These are phyloP conservation scores for Phallus indusiatus DNA, from an alignment of 768 basidiomycete species.

Conservation along the genomic window DNA sequence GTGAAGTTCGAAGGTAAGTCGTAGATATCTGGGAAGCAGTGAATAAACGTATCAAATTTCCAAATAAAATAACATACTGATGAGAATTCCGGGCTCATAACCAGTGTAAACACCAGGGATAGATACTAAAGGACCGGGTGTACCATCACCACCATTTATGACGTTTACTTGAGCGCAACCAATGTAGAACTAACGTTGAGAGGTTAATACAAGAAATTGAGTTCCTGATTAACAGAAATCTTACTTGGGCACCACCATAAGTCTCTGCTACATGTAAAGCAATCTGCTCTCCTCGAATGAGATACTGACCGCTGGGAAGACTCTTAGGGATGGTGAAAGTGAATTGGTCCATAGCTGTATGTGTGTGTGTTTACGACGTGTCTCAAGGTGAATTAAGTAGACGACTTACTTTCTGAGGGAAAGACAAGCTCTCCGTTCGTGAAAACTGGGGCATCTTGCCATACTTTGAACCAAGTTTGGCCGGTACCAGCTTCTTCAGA, in stretches of 20 bases:
- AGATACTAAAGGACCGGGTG: conserved; percentile 11
- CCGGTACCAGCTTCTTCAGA: conserved; percentile 12
- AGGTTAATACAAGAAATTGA: background rate
- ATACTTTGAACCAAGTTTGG: conserved; percentile 16
- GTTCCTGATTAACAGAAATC: background rate
- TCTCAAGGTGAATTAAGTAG: too few species aligned
- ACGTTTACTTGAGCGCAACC: conserved; percentile 14
- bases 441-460: conserved; percentile 10
- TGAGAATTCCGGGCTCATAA: conserved; percentile 15
- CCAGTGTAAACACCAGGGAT: conserved; percentile 15
- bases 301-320: conserved; percentile 12
- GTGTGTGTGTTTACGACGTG: background rate
- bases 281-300: conserved; percentile 15
- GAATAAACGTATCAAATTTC: background rate
- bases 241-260: conserved; percentile 13
- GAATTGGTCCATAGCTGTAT: background rate
- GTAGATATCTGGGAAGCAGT: conserved; percentile 5
- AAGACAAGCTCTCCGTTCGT: conserved; percentile 9
- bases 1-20: conserved; percentile 6
- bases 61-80: conserved; percentile 9
- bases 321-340: conserved; percentile 14
- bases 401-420: conserved; percentile 7
- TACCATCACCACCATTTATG: conserved; percentile 11
- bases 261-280: conserved; percentile 13
- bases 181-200: conserved; percentile 11